Conservation (phyloP, 108 stramenopile genomes). For the Fragilaria radians region DNA sequence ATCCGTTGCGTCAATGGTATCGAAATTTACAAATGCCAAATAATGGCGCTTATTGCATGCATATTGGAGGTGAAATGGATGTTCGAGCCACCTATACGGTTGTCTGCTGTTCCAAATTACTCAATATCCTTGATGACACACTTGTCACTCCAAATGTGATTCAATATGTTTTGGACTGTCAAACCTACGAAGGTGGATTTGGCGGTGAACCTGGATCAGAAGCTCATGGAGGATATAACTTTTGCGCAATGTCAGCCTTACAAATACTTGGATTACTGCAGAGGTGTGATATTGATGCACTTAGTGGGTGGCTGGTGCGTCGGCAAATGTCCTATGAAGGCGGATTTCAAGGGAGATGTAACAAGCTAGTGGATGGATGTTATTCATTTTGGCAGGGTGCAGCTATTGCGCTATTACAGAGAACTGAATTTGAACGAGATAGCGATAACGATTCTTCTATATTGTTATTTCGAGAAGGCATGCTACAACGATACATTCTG, state of each 20-base stretch:
- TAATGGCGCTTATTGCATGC: conserved; percentile 83
- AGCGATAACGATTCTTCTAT: conserved; percentile 11
- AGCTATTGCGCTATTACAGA: conserved; percentile 50
- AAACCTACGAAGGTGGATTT: conserved; percentile 98
- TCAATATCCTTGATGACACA: conserved; percentile 53
- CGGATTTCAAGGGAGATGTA: conserved; percentile 93
- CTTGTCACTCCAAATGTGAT: conserved; percentile 33
- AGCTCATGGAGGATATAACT: conserved; percentile 98
- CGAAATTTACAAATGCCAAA: conserved; percentile 27
- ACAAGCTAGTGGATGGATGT: conserved; percentile 99
- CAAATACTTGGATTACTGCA: conserved; percentile 17
- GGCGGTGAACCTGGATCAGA: conserved; percentile 93
- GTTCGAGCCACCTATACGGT: conserved; percentile 92
- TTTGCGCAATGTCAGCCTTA: conserved; percentile 88
- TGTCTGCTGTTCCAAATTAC: conserved; percentile 61
- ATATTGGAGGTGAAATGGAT: conserved; percentile 96
- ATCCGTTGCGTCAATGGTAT: conserved; percentile 64
- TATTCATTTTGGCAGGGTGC: conserved; percentile 99
- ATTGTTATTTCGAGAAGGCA: conserved; percentile 52
- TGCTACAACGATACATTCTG: conserved; percentile 93
- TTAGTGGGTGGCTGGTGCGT: conserved; percentile 75
- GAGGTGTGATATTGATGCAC: conserved; percentile 42
- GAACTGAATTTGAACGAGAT: not conserved
- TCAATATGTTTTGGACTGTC: conserved; percentile 62
- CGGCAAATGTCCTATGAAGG: conserved; percentile 91